phyloP scores from a whole-genome alignment of 768 basidiomycete genomes.

The Xerocomus potaroensis region DNA sequence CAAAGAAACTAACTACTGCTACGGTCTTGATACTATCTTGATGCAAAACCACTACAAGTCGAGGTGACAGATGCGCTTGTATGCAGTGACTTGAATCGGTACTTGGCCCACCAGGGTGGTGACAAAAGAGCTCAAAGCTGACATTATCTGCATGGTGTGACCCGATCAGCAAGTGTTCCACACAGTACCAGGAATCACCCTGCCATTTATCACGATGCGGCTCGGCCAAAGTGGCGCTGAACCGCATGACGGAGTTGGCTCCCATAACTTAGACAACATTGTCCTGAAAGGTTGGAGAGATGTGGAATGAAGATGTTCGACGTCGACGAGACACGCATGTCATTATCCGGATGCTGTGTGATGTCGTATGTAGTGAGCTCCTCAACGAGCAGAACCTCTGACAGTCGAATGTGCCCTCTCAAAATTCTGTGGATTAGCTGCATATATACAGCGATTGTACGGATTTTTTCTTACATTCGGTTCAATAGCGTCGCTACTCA shows the following conservation, averaged over 20 bases:
- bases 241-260: neutral
- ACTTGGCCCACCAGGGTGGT: no score
- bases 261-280: neutral
- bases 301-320: no score
- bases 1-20: slow-evolving; percentile 12
- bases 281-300: no score
- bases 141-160: no score
- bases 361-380: slow-evolving; percentile 5
- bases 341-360: slow-evolving; percentile 25
- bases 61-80: no score
- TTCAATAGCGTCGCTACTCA: slow-evolving; percentile 7
- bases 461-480: slow-evolving; percentile 3
- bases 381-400: slow-evolving; percentile 4
- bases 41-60: no score
- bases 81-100: no score
- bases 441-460: slow-evolving; percentile 12
- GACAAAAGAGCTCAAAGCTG: no score
- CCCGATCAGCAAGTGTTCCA: no score
- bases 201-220: no score
- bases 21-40: neutral
- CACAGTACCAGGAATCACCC: no score
- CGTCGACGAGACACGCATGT: neutral
- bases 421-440: slow-evolving; percentile 9
- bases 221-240: neutral
- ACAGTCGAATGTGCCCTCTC: neutral